These are phyloP conservation scores for Handroanthus guayacan DNA, from an alignment of 257 asterid genomes.

Conservation along the genomic window DNA sequence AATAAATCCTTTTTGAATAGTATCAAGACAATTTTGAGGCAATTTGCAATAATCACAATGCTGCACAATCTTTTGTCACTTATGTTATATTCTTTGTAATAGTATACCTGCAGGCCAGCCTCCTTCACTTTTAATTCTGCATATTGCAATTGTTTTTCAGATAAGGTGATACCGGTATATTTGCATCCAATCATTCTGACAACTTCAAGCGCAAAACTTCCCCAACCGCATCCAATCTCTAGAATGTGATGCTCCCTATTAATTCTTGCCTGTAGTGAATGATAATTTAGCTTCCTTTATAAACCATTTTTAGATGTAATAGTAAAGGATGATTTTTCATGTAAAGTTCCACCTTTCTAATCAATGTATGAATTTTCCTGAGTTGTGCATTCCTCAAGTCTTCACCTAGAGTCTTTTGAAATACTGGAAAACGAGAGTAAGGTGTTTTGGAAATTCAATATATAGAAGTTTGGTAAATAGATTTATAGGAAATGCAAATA, in stretches of 20 bases:
- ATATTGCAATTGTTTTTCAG: constrained; percentile 60
- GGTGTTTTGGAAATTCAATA: not conserved
- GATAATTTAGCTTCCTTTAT: not conserved
- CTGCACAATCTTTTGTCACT: no score
- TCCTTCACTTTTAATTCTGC: constrained; percentile 57
- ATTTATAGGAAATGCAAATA: not conserved
- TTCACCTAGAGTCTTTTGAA: constrained; percentile 54
- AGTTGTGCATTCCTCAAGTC: constrained; percentile 73
- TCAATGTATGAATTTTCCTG: constrained; percentile 61
- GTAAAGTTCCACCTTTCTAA: constrained; percentile 56
- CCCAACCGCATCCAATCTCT: constrained; percentile 85
- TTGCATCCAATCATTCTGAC: constrained; percentile 72
- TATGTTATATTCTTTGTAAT: no score
- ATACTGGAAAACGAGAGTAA: not conserved
- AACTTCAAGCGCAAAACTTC: constrained; percentile 66
- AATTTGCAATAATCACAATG: no score
- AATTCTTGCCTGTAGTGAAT: constrained; percentile 56
- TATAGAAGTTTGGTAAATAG: not conserved
- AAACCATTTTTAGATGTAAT: not conserved
- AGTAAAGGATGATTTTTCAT: not conserved
- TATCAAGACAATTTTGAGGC: no score
- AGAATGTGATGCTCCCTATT: constrained; percentile 61
- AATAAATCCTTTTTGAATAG: no score
- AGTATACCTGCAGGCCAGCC: constrained; percentile 68
- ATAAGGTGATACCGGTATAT: constrained; percentile 75